A percentile compares a stretch with the other conserved stretches of the same genome.
Evolutionary conservation across 306 rosid genomes (phyloP).

Genomic region (Cyamopsis tetragonoloba): DNA sequence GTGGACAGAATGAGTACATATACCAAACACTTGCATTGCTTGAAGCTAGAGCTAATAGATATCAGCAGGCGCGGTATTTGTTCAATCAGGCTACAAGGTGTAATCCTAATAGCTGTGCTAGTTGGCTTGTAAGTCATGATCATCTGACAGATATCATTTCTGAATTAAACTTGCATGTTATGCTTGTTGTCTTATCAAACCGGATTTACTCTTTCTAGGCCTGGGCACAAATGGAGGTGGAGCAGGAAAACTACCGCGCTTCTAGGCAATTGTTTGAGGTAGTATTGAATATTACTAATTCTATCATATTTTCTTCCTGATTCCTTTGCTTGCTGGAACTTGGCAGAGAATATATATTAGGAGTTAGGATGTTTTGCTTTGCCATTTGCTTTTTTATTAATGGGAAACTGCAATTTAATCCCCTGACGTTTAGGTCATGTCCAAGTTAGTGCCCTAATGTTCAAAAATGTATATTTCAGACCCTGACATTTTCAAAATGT

Average conservation of each 20-base stretch:
- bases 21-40: conserved; percentile 91
- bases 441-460: too few relatives aligned
- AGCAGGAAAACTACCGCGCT: conserved; percentile 58
- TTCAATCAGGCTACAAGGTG: conserved; percentile 86
- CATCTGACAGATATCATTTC: conserved; percentile 7
- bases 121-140: conserved; percentile 90
- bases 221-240: conserved; percentile 96
- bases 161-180: neutral
- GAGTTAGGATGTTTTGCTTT: neutral
- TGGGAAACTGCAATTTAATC: too few relatives aligned
- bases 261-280: conserved; percentile 92
- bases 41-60: conserved; percentile 76
- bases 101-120: conserved; percentile 91
- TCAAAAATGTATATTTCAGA: too few relatives aligned
- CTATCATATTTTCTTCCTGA: neutral
- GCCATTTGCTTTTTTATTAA: neutral
- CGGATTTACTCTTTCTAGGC: conserved; percentile 45
- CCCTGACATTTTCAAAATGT: too few relatives aligned
- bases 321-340: conserved; percentile 2
- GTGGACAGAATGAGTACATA: conserved; percentile 87
- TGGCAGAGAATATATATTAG: neutral
- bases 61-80: conserved; percentile 79
- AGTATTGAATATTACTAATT: conserved; percentile 11
- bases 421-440: too few relatives aligned
- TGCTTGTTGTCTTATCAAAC: neutral